These are phyloP conservation scores for Colletotrichum horii DNA, from an alignment of 2,329 filamentous ascomycete species.

Conservation along the genomic window DNA sequence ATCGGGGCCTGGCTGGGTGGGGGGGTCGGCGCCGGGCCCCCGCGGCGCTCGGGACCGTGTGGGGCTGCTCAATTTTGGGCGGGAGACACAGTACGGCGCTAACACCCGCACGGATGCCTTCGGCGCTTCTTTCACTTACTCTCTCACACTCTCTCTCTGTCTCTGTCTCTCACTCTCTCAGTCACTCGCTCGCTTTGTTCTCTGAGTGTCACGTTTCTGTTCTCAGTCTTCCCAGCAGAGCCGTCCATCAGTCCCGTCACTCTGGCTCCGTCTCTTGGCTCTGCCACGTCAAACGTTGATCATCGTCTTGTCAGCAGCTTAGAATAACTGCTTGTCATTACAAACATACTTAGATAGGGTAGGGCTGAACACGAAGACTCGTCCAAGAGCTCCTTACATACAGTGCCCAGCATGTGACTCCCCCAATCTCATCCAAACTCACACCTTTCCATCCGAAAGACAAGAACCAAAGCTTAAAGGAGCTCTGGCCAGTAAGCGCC, in stretches of 20 bases:
- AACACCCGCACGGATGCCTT: neutral
- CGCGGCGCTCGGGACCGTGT: neutral
- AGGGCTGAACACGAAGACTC: neutral
- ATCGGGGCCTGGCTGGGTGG: neutral
- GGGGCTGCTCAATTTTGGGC: neutral
- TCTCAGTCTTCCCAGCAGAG: neutral
- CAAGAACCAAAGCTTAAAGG: neutral
- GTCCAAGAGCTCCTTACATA: neutral
- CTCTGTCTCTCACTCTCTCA: neutral
- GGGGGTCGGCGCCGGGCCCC: neutral
- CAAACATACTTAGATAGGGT: neutral
- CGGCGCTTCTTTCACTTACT: neutral
- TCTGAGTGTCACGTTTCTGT: neutral
- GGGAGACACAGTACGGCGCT: constrained; percentile 4
- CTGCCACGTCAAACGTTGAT: neutral
- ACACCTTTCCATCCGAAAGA: neutral
- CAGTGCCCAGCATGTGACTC: neutral
- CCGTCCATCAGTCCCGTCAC: neutral
- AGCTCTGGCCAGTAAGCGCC: neutral
- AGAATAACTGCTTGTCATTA: neutral
- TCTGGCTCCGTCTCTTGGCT: neutral
- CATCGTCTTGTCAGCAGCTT: neutral
- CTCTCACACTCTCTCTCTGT: neutral
- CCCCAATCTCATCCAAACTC: neutral
- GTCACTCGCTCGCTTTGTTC: neutral